A percentile compares a stretch with the other conserved stretches of the same genome.
phyloP scores from a whole-genome alignment of 257 asterid species.

The Solanum etuberosum region DNA sequence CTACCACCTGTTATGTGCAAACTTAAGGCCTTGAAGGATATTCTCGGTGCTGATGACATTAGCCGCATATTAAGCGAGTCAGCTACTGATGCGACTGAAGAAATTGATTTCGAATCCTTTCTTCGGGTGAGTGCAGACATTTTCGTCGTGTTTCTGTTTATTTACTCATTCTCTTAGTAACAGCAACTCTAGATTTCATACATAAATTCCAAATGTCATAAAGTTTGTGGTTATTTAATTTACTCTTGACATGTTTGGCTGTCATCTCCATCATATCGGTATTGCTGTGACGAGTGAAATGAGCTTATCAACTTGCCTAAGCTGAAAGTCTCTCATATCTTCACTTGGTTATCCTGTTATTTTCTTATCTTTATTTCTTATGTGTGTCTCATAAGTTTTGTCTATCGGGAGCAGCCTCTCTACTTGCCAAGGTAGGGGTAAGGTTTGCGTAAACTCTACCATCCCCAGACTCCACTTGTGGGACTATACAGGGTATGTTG shows the following conservation, averaged over 20 bases:
- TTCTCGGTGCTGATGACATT: constrained; percentile 33
- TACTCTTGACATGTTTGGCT: background rate
- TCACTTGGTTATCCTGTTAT: background rate
- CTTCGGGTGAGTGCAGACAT: constrained; percentile 32
- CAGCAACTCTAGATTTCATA: background rate
- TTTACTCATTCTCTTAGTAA: background rate
- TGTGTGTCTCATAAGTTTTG: background rate
- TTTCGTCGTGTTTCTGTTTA: background rate
- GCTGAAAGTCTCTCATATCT: background rate
- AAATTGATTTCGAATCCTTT: constrained; percentile 56
- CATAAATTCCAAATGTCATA: background rate
- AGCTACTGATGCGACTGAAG: constrained; percentile 29
- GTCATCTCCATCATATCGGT: background rate
- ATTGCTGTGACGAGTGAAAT: background rate
- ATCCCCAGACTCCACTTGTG: background rate
- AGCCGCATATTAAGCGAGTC: constrained; percentile 32
- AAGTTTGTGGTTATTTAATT: background rate
- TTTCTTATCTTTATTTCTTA: background rate
- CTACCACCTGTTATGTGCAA: constrained; percentile 46
- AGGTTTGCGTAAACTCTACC: background rate
- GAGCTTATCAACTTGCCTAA: background rate
- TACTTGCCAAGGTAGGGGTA: background rate
- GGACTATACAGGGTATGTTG: background rate
- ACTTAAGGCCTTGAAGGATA: constrained; percentile 35
- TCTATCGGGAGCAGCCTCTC: background rate